Conservation (phyloP, 106 monocot genomes). For the Amphibolis antarctica region DNA sequence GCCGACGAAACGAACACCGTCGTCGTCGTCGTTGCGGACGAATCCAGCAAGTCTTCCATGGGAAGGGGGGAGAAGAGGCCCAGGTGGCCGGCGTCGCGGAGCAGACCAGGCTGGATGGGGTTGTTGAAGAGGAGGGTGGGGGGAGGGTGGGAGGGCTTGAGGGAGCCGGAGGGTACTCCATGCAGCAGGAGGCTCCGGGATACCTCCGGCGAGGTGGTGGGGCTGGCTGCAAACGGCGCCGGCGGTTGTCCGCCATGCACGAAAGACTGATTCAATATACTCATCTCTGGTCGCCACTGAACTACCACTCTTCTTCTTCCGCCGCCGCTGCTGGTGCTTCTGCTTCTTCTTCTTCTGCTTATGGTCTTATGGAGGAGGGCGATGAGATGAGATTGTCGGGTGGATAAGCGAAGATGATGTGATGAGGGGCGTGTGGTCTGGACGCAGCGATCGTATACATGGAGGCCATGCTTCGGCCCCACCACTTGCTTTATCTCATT, state of each 20-base stretch:
- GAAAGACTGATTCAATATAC: constrained; percentile 6
- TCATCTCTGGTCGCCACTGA: too few relatives aligned
- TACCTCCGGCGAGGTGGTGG: not conserved
- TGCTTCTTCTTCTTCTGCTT: not conserved
- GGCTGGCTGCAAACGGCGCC: not conserved
- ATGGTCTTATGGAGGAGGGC: not conserved
- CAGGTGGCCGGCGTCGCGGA: not conserved
- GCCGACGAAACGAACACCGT: constrained; percentile 56
- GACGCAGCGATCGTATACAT: too few relatives aligned
- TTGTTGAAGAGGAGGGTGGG: not conserved
- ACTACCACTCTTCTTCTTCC: too few relatives aligned
- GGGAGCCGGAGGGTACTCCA: not conserved
- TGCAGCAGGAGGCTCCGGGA: not conserved
- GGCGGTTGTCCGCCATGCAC: not conserved
- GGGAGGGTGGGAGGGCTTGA: not conserved
- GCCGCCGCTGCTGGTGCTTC: not conserved
- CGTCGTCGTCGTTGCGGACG: not conserved
- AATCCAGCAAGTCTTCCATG: not conserved
- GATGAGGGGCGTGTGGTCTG: not conserved
- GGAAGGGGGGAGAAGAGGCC: not conserved
- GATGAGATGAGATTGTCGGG: not conserved
- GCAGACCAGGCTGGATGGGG: not conserved
- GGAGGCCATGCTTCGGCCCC: too few relatives aligned
- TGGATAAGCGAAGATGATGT: too few relatives aligned
- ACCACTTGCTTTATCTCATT: too few relatives aligned